Evolutionary conservation across 106 monocot species (phyloP), one percentile per base, ranked within the genome.

Genomic region (Agapanthus africanus): DNA sequence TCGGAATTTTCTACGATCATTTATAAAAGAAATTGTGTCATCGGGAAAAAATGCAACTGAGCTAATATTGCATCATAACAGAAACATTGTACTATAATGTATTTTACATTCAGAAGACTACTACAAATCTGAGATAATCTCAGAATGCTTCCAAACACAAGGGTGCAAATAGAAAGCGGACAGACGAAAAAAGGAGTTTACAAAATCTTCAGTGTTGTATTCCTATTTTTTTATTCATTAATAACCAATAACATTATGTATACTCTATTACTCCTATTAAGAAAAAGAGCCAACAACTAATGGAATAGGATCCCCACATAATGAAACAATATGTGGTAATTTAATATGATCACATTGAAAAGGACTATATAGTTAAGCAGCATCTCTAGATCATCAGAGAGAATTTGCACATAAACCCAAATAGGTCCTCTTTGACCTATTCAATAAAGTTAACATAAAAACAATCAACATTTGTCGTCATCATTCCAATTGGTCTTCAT

Each of bases 231-330:
- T 40, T 0, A 37, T 65, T 22, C 37, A 40, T 40, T 13, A 65
- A 13, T 13, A 15, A 11, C 22, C 22, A 63, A 63, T 11, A 65
- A 40, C 65, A 54, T 25, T 25, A 1, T 59, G 59, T 59, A 59
- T 6, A 56, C 54, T 32, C 15, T 6, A 14, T 47, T 47, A 13
- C 22, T 37, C 39, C 66, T 27, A 42, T 16, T n/a, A n/a, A 66
- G 15, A 66, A 39, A 66, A 35, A 64, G 66, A 66, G 28, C 8
- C 3, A 66, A 42, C 14, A 66, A 66, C 41, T 15, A 66, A 42
- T 66, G 41, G 25, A 66, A 27, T 19, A 36, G 25, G 35, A 61
- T 32, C 16, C 33, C 33, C 11, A 61, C 8, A 35, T 56, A 56
- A 1, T 9, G 30, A 28, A 28, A 11, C 19, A 34, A 9, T 42